These are phyloP conservation scores for Aaosphaeria pasadenensis DNA, from an alignment of 2,329 filamentous ascomycete genomes.

Conservation along the genomic window DNA sequence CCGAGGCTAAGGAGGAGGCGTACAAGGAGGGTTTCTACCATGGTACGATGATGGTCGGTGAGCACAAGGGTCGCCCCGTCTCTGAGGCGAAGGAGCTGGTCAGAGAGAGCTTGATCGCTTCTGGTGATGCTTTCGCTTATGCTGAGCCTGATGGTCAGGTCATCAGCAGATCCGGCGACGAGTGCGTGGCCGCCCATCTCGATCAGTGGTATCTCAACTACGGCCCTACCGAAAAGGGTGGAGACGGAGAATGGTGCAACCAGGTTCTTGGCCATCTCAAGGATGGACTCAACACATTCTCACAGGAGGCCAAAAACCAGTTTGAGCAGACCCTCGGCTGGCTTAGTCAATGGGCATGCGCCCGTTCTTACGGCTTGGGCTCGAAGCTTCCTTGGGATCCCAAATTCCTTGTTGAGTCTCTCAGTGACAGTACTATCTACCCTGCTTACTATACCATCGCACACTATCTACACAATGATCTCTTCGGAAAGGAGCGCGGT, in stretches of 20 bases:
- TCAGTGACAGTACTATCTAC: constrained; percentile 92
- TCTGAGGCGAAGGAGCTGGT: constrained; percentile 85
- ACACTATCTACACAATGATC: constrained; percentile 72
- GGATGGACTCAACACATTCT: constrained; percentile 71
- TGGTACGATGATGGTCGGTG: constrained; percentile 81
- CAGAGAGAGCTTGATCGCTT: constrained; percentile 70
- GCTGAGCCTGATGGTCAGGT: constrained; percentile 89
- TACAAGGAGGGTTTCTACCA: constrained; percentile 99
- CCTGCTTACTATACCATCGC: constrained; percentile 67
- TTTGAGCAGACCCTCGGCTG: constrained; percentile 87
- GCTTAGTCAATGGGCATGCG: constrained; percentile 85
- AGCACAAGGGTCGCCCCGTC: constrained; percentile 84
- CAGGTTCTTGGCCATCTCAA: constrained; percentile 49
- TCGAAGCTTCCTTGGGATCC: constrained; percentile 94
- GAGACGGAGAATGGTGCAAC: constrained; percentile 73
- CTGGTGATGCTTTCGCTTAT: constrained; percentile 81
- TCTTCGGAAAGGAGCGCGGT: constrained; percentile 65
- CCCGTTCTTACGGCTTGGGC: constrained; percentile 85
- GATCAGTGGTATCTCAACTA: constrained; percentile 99
- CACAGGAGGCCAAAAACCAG: constrained; percentile 52
- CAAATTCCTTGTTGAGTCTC: constrained; percentile 84
- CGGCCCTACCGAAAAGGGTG: constrained; percentile 62
- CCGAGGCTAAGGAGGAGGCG: constrained; percentile 90
- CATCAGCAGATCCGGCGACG: constrained; percentile 82
- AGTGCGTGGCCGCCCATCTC: constrained; percentile 88